Percentiles rank a stretch among this genome's conserved stretches.
Conservation (phyloP, 83 land plant genomes). For the Picea abies region DNA sequence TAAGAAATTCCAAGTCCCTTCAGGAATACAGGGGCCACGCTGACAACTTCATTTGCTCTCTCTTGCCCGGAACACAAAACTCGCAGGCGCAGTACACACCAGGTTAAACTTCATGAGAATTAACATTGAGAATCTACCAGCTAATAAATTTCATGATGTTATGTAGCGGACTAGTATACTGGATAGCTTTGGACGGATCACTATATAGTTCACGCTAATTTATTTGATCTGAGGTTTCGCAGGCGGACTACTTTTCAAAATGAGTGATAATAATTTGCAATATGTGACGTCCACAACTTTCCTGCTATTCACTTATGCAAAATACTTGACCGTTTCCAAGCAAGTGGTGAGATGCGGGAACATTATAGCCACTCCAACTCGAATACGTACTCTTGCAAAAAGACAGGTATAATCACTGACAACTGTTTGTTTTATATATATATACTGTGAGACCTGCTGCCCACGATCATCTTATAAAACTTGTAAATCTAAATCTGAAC, state of each 20-base stretch:
- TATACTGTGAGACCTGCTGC: too few species aligned
- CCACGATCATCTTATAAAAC: too few species aligned
- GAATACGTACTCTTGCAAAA: not conserved
- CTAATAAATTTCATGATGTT: too few species aligned
- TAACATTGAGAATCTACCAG: too few species aligned
- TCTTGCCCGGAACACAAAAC: conserved; percentile 10
- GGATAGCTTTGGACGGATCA: too few species aligned
- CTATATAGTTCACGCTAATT: not conserved
- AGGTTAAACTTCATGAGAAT: not conserved
- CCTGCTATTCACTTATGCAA: conserved; percentile 34
- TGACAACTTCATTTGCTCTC: conserved; percentile 26
- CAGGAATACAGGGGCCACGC: conserved; percentile 22
- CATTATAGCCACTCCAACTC: not conserved
- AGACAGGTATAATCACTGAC: not conserved
- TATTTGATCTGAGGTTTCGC: not conserved
- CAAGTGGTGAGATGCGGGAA: conserved; percentile 17
- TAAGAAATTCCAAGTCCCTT: not conserved
- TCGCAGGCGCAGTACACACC: conserved; percentile 8
- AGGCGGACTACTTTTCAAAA: not conserved
- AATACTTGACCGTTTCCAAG: conserved; percentile 18
- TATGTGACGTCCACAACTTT: conserved; percentile 28
- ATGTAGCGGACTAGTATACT: too few species aligned
- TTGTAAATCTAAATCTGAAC: conserved; percentile 5
- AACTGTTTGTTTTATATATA: too few species aligned
- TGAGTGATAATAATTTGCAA: conserved; percentile 23